Base-by-base conservation (phyloP, 805 yeast species). In the Hanseniaspora osmophila region DNA sequence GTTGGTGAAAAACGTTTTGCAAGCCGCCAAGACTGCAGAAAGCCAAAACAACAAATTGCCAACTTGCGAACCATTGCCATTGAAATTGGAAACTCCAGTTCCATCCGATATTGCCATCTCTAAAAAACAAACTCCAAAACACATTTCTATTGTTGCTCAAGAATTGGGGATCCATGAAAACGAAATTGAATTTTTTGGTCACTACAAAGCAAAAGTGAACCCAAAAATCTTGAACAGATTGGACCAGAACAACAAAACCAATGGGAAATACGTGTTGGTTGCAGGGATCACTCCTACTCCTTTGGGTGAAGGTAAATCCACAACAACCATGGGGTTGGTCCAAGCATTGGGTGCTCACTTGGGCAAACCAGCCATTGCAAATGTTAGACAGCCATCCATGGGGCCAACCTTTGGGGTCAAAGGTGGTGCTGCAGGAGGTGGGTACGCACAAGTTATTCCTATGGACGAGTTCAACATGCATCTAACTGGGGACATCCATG, bases 401-500 rank as follows among this genome's bases (percentile, higher is more conserved):
- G 97, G 97, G 37, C 98, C 98, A 44, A 90, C 97, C 16, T 90
- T 90, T 57, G 98, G 98, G 63, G 87, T 90, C 56, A 90, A 90
- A 68, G 98, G 98, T 59, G 97, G 97, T 64, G 98, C 98, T 47
- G 97, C 97, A 16, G 98, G 98, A 56, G 98, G 97, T 61, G 97
- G 97, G 42, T 90, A 87, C 65, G 75, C 97, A 2, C 97, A 90
- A 67, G 97, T 90, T 41, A 88, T 90, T 55, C 97, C 97, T 44
- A 90, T 90, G 96, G 98, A 90, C 65, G 96, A 90, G 67, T 90
- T 90, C 72, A 90, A 92, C 69, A 77, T 92, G 84, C 97, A 90
- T 63, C 72, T 90, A 53, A 90, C 97, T 43, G 97, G 97, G 61
- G 98, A 90, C 63, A 90, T 90, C 53, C 97, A 90, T 65, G 97